Conservation (phyloP, 164 flowering plant species). For the Buxus sempervirens region DNA sequence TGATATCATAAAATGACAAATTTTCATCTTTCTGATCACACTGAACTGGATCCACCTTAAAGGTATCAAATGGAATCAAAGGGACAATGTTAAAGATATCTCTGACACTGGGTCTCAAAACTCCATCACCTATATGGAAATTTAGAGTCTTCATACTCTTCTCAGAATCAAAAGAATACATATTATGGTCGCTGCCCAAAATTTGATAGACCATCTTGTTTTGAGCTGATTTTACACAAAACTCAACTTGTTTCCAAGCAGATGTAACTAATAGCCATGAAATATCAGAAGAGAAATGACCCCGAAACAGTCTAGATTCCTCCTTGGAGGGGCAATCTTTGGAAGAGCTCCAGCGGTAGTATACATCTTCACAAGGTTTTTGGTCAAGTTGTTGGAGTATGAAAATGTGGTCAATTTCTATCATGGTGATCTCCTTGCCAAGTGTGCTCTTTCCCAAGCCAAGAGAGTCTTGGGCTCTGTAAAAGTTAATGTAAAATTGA, state of each 20-base stretch:
- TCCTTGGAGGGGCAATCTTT: slow-evolving; percentile 47
- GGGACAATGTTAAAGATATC: slow-evolving; percentile 27
- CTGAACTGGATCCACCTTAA: slow-evolving; percentile 14
- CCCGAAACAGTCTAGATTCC: slow-evolving; percentile 45
- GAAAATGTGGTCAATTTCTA: slow-evolving; percentile 47
- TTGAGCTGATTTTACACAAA: slow-evolving; percentile 47
- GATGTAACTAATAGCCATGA: slow-evolving; percentile 82
- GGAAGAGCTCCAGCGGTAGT: slow-evolving; percentile 44
- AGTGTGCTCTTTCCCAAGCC: slow-evolving; percentile 33
- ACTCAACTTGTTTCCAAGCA: slow-evolving; percentile 34
- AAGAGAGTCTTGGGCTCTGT: slow-evolving; percentile 30
- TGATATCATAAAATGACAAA: slow-evolving; percentile 20
- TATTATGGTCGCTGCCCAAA: slow-evolving; percentile 24
- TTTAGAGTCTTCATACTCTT: slow-evolving; percentile 32
- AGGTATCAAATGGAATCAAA: slow-evolving; percentile 16
- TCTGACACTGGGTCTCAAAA: slow-evolving; percentile 15
- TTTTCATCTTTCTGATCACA: slow-evolving; percentile 20
- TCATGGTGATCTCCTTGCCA: slow-evolving; percentile 27
- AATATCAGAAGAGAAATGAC: slow-evolving; percentile 51
- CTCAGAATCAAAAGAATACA: slow-evolving; percentile 7
- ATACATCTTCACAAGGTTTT: slow-evolving; percentile 37
- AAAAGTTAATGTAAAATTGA: slow-evolving; percentile 50
- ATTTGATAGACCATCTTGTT: slow-evolving; percentile 57
- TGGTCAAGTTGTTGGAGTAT: slow-evolving; percentile 60
- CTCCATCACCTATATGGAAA: slow-evolving; percentile 45